Evolutionary conservation across 805 yeast genomes (phyloP).

Genomic region (Hanseniaspora valbyensis): DNA sequence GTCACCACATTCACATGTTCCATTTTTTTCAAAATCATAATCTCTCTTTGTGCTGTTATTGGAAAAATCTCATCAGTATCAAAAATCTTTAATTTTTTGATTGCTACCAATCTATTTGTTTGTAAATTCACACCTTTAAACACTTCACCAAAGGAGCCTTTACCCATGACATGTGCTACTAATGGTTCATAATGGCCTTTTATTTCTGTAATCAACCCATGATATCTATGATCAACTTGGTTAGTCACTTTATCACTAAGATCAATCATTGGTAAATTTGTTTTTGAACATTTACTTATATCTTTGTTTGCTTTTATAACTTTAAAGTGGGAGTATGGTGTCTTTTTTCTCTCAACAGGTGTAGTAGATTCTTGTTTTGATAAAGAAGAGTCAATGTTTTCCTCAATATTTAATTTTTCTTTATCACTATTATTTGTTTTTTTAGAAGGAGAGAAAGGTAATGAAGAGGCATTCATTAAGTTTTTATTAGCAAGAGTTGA

Average conservation of each 20-base stretch:
- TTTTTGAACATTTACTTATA: background rate
- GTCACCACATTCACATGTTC: slow-evolving; percentile 63
- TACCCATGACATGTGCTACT: slow-evolving; percentile 43
- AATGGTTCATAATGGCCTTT: slow-evolving; percentile 13
- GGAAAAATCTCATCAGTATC: slow-evolving; percentile 56
- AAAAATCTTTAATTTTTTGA: slow-evolving; percentile 66
- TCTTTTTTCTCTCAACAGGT: background rate
- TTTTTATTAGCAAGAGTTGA: too few relatives aligned
- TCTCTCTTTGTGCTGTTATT: slow-evolving; percentile 88
- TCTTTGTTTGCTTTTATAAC: slow-evolving; percentile 10
- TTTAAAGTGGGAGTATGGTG: slow-evolving; percentile 8
- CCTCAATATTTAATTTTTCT: too few relatives aligned
- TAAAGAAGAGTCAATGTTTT: too few relatives aligned
- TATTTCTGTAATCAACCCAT: slow-evolving; percentile 5
- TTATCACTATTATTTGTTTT: too few relatives aligned
- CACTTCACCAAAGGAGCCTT: slow-evolving; percentile 86
- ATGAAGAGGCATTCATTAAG: too few relatives aligned
- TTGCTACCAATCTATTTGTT: slow-evolving; percentile 59
- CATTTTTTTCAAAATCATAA: slow-evolving; percentile 63
- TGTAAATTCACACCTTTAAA: slow-evolving; percentile 52
- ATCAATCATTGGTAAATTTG: slow-evolving; percentile 6
- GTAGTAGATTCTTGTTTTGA: background rate
- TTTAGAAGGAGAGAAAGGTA: too few relatives aligned
- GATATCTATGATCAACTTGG: background rate
- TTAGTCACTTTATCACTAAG: background rate